phyloP scores from a whole-genome alignment of 345 rosid genomes.

The Cardamine chenopodiifolia region DNA sequence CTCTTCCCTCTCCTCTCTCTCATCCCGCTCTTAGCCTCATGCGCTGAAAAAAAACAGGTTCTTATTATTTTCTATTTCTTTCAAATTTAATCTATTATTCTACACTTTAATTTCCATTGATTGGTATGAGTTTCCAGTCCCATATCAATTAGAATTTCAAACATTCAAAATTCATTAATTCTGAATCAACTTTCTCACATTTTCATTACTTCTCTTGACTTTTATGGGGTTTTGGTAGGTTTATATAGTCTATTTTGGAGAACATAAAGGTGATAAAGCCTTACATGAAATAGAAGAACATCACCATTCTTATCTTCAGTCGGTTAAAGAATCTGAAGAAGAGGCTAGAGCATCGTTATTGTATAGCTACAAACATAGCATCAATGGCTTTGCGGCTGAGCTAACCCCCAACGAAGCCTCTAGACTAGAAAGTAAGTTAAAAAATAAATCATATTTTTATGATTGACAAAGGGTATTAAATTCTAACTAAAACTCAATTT shows the following conservation, averaged over 20 bases:
- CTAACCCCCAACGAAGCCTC: slow-evolving; percentile 69
- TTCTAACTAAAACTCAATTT: neutral
- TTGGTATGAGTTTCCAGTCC: neutral
- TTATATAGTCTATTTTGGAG: slow-evolving; percentile 70
- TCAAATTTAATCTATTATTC: neutral
- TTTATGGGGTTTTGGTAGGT: slow-evolving; percentile 47
- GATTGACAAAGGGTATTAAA: neutral
- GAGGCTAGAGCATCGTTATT: slow-evolving; percentile 67
- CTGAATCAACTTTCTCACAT: slow-evolving; percentile 11
- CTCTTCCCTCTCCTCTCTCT: slow-evolving; percentile 43
- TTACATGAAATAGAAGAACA: slow-evolving; percentile 60
- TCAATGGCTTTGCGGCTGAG: slow-evolving; percentile 82
- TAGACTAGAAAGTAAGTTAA: slow-evolving; percentile 45
- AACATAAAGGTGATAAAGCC: slow-evolving; percentile 56
- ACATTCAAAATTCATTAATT: neutral
- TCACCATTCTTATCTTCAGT: slow-evolving; percentile 63
- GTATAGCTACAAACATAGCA: slow-evolving; percentile 87
- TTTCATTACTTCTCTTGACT: neutral
- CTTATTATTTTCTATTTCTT: neutral
- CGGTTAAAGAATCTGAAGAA: slow-evolving; percentile 66
- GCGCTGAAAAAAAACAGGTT: slow-evolving; percentile 46
- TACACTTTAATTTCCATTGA: slow-evolving; percentile 1
- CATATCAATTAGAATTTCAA: neutral
- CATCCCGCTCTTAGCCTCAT: slow-evolving; percentile 53
- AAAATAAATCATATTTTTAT: neutral